Conservation (phyloP, 2,329 filamentous ascomycete genomes). For the Colletotrichum acutatum region DNA sequence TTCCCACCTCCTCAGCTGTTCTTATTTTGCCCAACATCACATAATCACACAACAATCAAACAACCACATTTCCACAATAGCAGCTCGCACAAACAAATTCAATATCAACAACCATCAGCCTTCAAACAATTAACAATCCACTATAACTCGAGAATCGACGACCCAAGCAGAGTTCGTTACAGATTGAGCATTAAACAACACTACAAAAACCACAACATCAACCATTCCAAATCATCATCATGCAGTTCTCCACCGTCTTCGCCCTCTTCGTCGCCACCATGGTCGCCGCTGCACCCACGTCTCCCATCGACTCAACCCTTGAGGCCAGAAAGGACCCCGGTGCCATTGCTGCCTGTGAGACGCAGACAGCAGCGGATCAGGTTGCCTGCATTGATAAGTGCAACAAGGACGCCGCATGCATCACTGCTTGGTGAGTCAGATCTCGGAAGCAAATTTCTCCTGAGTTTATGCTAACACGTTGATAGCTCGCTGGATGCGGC, state of each 20-base stretch:
- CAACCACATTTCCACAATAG: too few species aligned
- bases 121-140: not conserved
- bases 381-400: not conserved
- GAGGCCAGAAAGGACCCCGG: not conserved
- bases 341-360: not conserved
- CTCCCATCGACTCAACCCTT: not conserved
- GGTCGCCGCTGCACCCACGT: not conserved
- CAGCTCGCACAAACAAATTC: too few species aligned
- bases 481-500: not conserved
- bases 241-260: not conserved
- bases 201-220: too few species aligned
- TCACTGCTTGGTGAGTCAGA: not conserved
- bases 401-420: not conserved
- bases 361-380: not conserved
- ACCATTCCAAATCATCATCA: not conserved
- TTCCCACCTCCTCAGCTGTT: fast-evolving
- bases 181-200: fast-evolving
- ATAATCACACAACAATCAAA: fast-evolving
- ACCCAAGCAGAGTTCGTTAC: not conserved
- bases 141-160: not conserved
- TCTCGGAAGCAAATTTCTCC: too few species aligned
- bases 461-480: too few species aligned
- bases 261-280: not conserved
- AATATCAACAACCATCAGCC: fast-evolving
- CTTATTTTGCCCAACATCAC: not conserved